Evolutionary conservation across 2,329 filamentous ascomycete genomes (phyloP).

Genomic region (Thielaviopsis punctulata): DNA sequence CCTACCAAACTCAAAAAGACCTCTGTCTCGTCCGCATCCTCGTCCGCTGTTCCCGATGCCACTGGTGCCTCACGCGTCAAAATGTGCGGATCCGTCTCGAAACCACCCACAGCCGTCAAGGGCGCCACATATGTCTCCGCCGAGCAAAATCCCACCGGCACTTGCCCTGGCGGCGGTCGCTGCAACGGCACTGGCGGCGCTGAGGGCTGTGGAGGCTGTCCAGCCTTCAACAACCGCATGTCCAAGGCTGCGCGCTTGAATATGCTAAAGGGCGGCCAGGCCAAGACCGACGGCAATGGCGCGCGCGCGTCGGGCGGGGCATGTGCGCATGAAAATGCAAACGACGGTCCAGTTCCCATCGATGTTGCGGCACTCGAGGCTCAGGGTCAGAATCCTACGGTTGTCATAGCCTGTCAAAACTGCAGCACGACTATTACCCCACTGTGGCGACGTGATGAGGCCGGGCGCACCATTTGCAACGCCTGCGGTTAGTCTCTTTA

Average conservation of each 20-base stretch:
- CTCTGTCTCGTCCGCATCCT: constrained; percentile 34
- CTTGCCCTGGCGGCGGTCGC: constrained; percentile 82
- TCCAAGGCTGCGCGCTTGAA: constrained; percentile 68
- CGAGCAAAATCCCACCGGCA: constrained; percentile 61
- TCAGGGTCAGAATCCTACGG: constrained; percentile 33
- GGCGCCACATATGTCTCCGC: constrained; percentile 59
- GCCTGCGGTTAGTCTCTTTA: constrained; percentile 78
- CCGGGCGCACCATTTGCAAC: constrained; percentile 94
- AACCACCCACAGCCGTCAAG: constrained; percentile 24
- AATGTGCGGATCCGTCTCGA: constrained; percentile 20
- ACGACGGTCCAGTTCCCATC: constrained; percentile 13
- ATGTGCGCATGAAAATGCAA: constrained; percentile 2
- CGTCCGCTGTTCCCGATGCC: constrained; percentile 26
- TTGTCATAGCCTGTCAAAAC: constrained; percentile 85
- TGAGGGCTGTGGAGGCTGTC: constrained; percentile 87
- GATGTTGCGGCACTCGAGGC: constrained; percentile 27
- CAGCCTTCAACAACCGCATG: constrained; percentile 91
- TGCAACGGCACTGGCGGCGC: constrained; percentile 95
- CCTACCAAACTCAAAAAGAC: constrained; percentile 81
- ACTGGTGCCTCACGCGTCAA: constrained; percentile 24
- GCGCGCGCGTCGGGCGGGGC: constrained; percentile 15
- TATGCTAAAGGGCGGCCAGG: constrained; percentile 32
- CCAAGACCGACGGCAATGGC: constrained; percentile 16
- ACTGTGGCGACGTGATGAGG: constrained; percentile 84
- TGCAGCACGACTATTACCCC: constrained; percentile 94